A percentile compares a stretch with the other conserved stretches of the same genome.
Conservation (phyloP, 352 stramenopile species). For the Globisporangium cederbergense region DNA sequence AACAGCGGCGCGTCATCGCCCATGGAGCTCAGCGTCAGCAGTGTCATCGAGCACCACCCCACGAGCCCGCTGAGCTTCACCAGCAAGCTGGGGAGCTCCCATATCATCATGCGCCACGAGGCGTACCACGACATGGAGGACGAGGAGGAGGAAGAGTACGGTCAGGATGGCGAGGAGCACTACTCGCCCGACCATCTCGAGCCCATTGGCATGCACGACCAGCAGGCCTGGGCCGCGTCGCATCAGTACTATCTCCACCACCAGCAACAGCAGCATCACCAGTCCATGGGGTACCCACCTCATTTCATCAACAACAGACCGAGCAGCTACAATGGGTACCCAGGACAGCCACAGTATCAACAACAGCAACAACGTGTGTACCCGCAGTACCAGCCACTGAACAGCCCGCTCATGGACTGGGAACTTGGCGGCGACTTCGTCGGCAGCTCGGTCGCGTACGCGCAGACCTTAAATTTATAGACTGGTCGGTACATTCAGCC, state of each 20-base stretch:
- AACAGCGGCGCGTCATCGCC: background rate
- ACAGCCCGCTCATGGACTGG: background rate
- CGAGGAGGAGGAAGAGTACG: background rate
- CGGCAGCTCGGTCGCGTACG: constrained; percentile 8
- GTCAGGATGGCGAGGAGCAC: background rate
- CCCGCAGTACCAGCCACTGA: background rate
- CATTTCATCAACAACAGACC: too few relatives aligned
- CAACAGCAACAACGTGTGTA: background rate
- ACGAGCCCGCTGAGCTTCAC: background rate
- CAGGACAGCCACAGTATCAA: too few relatives aligned
- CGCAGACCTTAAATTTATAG: constrained; percentile 10
- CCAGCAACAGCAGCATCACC: background rate
- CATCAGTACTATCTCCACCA: background rate
- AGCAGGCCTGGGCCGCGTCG: background rate
- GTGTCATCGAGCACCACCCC: background rate
- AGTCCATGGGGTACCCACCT: background rate
- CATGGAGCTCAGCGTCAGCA: background rate
- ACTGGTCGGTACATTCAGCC: background rate
- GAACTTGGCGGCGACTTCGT: constrained; percentile 2
- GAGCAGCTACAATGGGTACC: background rate
- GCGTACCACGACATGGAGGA: background rate
- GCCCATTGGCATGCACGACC: constrained; percentile 3
- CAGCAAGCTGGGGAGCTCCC: background rate
- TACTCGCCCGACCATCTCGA: background rate
- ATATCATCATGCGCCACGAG: background rate